Conservation (phyloP, 2,329 filamentous ascomycete genomes). For the Penicillium sp. region DNA sequence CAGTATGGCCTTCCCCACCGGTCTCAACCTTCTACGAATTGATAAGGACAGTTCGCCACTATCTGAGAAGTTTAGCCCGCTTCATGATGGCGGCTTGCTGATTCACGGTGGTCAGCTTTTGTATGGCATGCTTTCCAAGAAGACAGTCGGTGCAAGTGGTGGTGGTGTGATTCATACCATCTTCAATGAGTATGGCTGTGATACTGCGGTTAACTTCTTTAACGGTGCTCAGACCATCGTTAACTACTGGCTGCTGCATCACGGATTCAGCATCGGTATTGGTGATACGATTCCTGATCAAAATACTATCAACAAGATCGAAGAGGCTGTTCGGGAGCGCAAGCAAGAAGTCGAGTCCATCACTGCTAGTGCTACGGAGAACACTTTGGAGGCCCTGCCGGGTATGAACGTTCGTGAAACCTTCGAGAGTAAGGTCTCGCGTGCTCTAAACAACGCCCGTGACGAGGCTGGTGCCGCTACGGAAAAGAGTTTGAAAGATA, state of each 20-base stretch:
- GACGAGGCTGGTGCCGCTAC: slow-evolving; percentile 94
- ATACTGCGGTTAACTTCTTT: slow-evolving; percentile 90
- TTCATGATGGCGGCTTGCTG: slow-evolving; percentile 76
- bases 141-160: slow-evolving; percentile 85
- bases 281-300: slow-evolving; percentile 96
- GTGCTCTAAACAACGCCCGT: slow-evolving; percentile 91
- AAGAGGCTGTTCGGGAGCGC: slow-evolving; percentile 76
- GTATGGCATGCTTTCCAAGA: slow-evolving; percentile 90
- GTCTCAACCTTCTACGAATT: slow-evolving; percentile 75
- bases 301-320: slow-evolving; percentile 80
- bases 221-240: slow-evolving; percentile 94
- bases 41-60: slow-evolving; percentile 64
- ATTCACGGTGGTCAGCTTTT: slow-evolving; percentile 87
- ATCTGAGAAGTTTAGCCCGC: slow-evolving; percentile 60
- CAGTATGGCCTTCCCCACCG: slow-evolving; percentile 86
- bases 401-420: slow-evolving; percentile 99
- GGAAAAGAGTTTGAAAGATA: slow-evolving; percentile 88
- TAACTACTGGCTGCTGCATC: slow-evolving; percentile 95
- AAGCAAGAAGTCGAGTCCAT: slow-evolving; percentile 80
- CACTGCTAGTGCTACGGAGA: slow-evolving; percentile 78
- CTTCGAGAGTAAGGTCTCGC: slow-evolving; percentile 96
- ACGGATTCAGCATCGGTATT: slow-evolving; percentile 97
- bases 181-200: slow-evolving; percentile 89
- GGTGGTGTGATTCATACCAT: slow-evolving; percentile 94
- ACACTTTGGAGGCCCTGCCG: slow-evolving; percentile 86